phyloP scores from a whole-genome alignment of 208 protist species.

The Acanthamoeba sp. region DNA sequence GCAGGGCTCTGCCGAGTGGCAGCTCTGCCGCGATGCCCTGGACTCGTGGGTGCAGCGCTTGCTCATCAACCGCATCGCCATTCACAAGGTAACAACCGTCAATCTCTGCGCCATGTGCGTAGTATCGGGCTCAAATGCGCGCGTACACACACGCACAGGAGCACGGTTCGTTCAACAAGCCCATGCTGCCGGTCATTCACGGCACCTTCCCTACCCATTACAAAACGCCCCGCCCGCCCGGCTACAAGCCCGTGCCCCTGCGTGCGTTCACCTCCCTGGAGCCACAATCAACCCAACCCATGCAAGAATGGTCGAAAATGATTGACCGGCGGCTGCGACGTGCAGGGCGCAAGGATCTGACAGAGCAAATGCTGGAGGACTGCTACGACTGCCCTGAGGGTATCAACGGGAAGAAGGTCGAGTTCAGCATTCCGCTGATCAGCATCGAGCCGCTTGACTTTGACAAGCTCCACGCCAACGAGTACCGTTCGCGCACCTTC shows the following conservation, averaged over 20 bases:
- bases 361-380: conserved; percentile 65
- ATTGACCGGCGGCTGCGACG: neutral
- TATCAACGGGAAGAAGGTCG: conserved; percentile 55
- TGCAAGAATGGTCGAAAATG: neutral
- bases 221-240: conserved; percentile 25
- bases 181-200: conserved; percentile 63
- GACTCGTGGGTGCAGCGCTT: conserved; percentile 38
- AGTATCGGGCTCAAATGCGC: too few relatives aligned
- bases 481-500: conserved; percentile 2
- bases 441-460: conserved; percentile 52
- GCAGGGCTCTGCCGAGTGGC: neutral
- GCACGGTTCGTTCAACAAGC: conserved; percentile 35
- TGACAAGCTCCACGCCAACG: conserved; percentile 5
- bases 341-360: conserved; percentile 68
- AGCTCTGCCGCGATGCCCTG: neutral
- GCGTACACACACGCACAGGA: neutral
- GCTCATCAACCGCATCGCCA: conserved; percentile 35
- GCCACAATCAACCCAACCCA: neutral
- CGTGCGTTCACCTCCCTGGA: neutral
- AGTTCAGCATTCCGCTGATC: conserved; percentile 55
- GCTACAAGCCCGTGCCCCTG: neutral
- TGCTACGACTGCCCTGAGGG: conserved; percentile 67
- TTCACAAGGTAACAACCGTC: neutral
- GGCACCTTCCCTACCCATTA: conserved; percentile 58
- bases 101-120: too few relatives aligned